Base-by-base conservation (phyloP, 495 filamentous ascomycete species). In the Aspergillus sclerotioniger region DNA sequence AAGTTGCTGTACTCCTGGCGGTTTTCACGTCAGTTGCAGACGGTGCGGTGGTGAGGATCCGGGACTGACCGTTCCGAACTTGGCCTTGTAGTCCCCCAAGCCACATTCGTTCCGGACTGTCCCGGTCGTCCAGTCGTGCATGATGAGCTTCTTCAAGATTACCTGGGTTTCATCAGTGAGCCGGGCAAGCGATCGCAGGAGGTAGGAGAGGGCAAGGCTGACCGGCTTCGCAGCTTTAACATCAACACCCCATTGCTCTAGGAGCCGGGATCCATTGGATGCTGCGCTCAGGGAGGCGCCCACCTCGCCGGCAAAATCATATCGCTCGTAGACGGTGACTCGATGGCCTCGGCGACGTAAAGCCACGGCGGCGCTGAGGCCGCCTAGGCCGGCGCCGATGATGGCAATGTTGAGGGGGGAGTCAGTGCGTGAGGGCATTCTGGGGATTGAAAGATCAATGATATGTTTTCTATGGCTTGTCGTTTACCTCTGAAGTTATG, bases 301-400 rank as follows among this genome's bases (percentile, higher is more conserved):
- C 0, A 65, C 69, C 17, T 71, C 69, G 9, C 67, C 62, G 0
- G 67, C 65, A 50, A 65, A 70, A 53, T 71, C 65, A 19, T 65
- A 66, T 57, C 65, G 51, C 44, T 70, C 67, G 55, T 68, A 72
- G 6, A 82, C 75, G 3, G 70, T 69, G 48, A 84, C 79, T 2
- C 71, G 16, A 49, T 85, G 83, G 7, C 82, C 82, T 37, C 77
- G 67, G 12, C 75, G 75, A 28, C 80, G 75, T 6, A 86, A 61
- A 9, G 71, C 74, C n/a, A 84, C 72, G 0, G 82, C 81, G 6
- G 81, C 76, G 3, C 73, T 64, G 10, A 84, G 63, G 12, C 82
- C 81, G n/a, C 80, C 80, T 20, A 84, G 80, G 3, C 82, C 81
- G 8, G 76, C 82, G 13, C 81, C 82, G 15, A 83, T 75, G 37